phyloP scores from a whole-genome alignment of 1,284 basidiomycete species.

The Moesziomyces antarcticus region DNA sequence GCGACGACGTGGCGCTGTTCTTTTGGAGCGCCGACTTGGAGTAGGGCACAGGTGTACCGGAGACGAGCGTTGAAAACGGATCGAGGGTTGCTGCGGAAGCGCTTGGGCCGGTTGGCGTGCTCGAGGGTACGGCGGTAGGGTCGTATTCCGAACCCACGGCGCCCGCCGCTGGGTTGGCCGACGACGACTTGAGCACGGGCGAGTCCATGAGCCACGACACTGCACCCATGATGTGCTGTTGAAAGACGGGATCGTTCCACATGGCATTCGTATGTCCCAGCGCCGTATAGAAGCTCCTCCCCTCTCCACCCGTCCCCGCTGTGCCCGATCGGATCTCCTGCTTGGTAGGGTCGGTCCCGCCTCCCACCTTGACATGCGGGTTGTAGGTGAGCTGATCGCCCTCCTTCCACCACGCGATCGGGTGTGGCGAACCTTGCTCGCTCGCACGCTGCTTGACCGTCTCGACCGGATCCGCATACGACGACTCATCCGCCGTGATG shows the following conservation, averaged over 20 bases:
- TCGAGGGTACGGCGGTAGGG: background rate
- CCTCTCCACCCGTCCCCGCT: conserved; percentile 47
- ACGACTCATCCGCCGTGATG: conserved; percentile 47
- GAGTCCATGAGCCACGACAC: conserved; percentile 54
- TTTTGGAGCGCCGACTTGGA: conserved; percentile 31
- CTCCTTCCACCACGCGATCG: conserved; percentile 62
- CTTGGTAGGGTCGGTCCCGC: conserved; percentile 50
- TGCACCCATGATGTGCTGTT: conserved; percentile 53
- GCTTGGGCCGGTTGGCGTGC: background rate
- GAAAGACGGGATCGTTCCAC: conserved; percentile 49
- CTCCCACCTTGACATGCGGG: conserved; percentile 43
- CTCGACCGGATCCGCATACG: conserved; percentile 48
- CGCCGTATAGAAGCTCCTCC: conserved; percentile 54
- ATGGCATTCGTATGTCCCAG: conserved; percentile 53
- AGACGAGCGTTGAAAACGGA: conserved; percentile 17
- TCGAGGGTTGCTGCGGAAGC: conserved; percentile 3
- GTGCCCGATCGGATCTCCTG: conserved; percentile 38
- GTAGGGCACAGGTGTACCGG: conserved; percentile 32
- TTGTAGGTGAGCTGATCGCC: conserved; percentile 48
- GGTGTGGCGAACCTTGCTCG: conserved; percentile 50
- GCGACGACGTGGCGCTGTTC: conserved; percentile 1
- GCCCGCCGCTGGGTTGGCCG: conserved; percentile 9
- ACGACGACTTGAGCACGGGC: conserved; percentile 33
- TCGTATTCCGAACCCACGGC: conserved; percentile 35
- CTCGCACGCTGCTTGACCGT: conserved; percentile 25